A percentile compares a stretch with the other conserved stretches of the same genome.
Conservation (phyloP, 139 green algal genomes). For the Asterochloris sp. region DNA sequence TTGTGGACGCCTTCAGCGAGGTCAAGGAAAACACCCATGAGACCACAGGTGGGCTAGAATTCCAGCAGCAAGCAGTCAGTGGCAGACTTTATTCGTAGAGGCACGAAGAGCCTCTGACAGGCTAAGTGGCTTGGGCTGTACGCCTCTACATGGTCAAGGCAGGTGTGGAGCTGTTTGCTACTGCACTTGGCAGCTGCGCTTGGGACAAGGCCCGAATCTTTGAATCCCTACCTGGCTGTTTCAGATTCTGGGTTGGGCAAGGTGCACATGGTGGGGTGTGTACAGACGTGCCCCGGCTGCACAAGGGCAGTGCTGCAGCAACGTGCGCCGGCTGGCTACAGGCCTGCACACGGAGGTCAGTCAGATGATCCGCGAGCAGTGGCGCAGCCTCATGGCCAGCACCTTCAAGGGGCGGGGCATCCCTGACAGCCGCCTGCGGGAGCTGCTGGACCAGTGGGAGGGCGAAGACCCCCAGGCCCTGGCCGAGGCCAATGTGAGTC, state of each 20-base stretch:
- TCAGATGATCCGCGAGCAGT: conserved; percentile 55
- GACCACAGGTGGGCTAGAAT: conserved; percentile 25
- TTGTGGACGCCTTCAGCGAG: conserved; percentile 77
- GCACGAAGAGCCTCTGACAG: too few relatives aligned
- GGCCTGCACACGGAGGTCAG: conserved; percentile 65
- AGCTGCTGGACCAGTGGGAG: conserved; percentile 57
- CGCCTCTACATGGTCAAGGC: too few relatives aligned
- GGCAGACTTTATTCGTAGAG: not conserved
- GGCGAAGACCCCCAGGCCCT: conserved; percentile 29
- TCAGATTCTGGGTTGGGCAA: too few relatives aligned
- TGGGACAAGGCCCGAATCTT: too few relatives aligned
- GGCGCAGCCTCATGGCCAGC: conserved; percentile 43
- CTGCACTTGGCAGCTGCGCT: too few relatives aligned
- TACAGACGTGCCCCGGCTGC: too few relatives aligned
- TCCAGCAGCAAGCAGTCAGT: too few relatives aligned
- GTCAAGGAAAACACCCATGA: conserved; percentile 57
- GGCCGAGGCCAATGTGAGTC: not conserved
- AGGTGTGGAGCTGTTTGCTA: too few relatives aligned
- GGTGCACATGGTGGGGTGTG: too few relatives aligned
- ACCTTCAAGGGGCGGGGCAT: conserved; percentile 45
- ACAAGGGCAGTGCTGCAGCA: too few relatives aligned
- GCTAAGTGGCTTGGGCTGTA: too few relatives aligned
- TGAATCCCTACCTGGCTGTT: too few relatives aligned
- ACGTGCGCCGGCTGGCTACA: not conserved
- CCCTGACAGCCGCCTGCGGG: conserved; percentile 42